Evolutionary conservation across 202 grass and related monocot genomes (phyloP).

Genomic region (Carex arenaria): DNA sequence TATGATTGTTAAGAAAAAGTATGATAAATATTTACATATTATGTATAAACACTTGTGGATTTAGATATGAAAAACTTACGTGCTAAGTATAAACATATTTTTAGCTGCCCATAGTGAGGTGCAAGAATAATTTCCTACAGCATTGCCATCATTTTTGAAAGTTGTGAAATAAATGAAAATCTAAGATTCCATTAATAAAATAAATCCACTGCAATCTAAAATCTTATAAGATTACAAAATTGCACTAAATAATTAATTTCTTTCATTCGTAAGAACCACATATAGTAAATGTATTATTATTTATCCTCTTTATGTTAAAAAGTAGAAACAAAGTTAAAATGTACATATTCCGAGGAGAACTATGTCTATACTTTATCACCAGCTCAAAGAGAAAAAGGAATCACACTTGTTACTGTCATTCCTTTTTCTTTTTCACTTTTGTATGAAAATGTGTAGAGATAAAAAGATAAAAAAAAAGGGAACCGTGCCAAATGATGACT

Average conservation of each 20-base stretch:
- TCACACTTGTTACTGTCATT: slow-evolving; percentile 29
- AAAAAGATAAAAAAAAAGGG: slow-evolving; percentile 1
- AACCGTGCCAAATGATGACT: slow-evolving; percentile 18
- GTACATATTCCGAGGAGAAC: slow-evolving; percentile 21
- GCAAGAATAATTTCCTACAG: not conserved
- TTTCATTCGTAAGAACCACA: not conserved
- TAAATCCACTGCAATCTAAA: not conserved
- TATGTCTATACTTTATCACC: slow-evolving; percentile 27
- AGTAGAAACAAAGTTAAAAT: slow-evolving; percentile 23
- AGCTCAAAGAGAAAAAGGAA: slow-evolving; percentile 12
- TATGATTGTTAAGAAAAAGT: too few relatives aligned
- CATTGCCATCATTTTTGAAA: not conserved
- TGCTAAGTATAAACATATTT: too few relatives aligned
- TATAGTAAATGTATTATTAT: not conserved
- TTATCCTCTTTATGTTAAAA: not conserved
- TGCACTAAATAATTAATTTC: not conserved
- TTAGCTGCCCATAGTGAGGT: too few relatives aligned
- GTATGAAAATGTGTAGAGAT: slow-evolving; percentile 24
- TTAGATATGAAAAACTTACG: too few relatives aligned
- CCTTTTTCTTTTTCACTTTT: slow-evolving; percentile 26
- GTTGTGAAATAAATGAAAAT: not conserved
- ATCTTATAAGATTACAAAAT: not conserved
- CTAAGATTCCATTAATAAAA: not conserved
- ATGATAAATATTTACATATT: too few relatives aligned
- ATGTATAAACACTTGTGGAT: too few relatives aligned